Evolutionary conservation across 2,329 filamentous ascomycete genomes (phyloP).

Genomic region (Scedosporium dehoogii): DNA sequence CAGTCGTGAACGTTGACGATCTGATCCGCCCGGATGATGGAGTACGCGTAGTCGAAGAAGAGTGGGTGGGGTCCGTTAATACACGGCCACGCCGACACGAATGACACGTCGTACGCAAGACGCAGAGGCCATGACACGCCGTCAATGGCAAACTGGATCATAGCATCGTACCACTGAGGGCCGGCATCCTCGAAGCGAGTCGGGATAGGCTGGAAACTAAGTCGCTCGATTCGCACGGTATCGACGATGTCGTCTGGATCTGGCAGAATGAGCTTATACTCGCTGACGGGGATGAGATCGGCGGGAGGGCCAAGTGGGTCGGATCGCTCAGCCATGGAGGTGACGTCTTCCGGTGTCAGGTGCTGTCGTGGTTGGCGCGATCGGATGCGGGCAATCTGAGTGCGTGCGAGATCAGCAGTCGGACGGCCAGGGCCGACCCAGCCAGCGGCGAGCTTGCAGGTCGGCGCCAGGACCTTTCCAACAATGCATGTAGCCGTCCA

Average conservation of each 20-base stretch:
- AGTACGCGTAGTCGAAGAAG: constrained; percentile 61
- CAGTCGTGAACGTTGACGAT: constrained; percentile 58
- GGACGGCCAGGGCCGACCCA: constrained; percentile 67
- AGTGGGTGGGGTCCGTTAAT: constrained; percentile 55
- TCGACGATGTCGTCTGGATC: constrained; percentile 50
- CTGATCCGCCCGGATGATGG: constrained; percentile 50
- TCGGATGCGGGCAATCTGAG: constrained; percentile 61
- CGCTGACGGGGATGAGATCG: constrained; percentile 52
- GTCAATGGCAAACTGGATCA: constrained; percentile 53
- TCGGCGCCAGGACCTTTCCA: constrained; percentile 65
- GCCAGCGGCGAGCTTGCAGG: constrained; percentile 59
- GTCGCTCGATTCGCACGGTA: constrained; percentile 58
- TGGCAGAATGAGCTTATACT: constrained; percentile 54
- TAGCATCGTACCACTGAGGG: constrained; percentile 48
- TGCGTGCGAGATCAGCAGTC: constrained; percentile 54
- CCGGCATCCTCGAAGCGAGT: constrained; percentile 12
- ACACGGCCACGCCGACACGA: constrained; percentile 57
- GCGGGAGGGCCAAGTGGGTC: constrained; percentile 58
- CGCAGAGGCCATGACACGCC: constrained; percentile 53
- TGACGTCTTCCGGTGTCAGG: constrained; percentile 49
- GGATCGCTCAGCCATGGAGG: constrained; percentile 56
- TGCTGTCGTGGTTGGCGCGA: constrained; percentile 46
- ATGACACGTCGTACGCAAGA: constrained; percentile 55
- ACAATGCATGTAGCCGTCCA: constrained; percentile 65
- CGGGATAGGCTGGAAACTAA: constrained; percentile 41